Evolutionary conservation across 2,329 filamentous ascomycete species (phyloP).

Genomic region (Colletotrichum ledebouriae): DNA sequence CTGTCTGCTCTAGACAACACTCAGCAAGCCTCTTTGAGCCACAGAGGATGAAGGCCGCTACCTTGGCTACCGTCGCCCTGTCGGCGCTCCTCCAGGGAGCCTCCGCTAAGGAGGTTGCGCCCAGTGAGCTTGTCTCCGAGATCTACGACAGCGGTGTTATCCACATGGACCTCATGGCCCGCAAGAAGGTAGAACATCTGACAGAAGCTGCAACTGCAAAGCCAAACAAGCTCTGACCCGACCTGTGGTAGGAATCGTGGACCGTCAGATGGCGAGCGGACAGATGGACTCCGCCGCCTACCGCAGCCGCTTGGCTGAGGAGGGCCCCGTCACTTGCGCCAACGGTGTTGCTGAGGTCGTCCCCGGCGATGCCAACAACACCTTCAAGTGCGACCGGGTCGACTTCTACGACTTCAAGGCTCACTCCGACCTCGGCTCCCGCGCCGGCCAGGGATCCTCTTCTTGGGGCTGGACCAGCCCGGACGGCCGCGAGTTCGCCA

Average conservation of each 20-base stretch:
- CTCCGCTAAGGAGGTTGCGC: constrained; percentile 44
- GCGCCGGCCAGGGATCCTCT: constrained; percentile 47
- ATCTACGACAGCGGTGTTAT: constrained; percentile 43
- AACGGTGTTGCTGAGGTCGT: constrained; percentile 42
- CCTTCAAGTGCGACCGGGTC: constrained; percentile 43
- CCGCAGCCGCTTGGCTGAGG: constrained; percentile 34
- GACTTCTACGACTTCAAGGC: constrained; percentile 65
- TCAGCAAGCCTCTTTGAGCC: constrained; percentile 24
- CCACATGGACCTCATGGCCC: constrained; percentile 44
- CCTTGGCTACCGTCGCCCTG: constrained; percentile 36
- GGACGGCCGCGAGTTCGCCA: constrained; percentile 50
- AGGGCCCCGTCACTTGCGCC: constrained; percentile 41
- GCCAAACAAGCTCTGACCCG: neutral
- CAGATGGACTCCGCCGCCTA: constrained; percentile 41
- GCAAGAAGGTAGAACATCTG: constrained; percentile 41
- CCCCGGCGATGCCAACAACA: constrained; percentile 42
- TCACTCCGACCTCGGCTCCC: constrained; percentile 64
- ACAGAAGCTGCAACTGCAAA: neutral
- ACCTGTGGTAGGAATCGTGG: constrained; percentile 29
- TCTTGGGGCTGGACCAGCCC: constrained; percentile 59
- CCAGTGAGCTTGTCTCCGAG: constrained; percentile 41
- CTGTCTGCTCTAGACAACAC: constrained; percentile 5
- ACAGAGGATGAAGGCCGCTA: constrained; percentile 38
- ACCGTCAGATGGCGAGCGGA: constrained; percentile 37
- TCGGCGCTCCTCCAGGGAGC: constrained; percentile 38